These are phyloP conservation scores for Suhomyces terraborum DNA, from an alignment of 1,139 yeast species.

Conservation along the genomic window DNA sequence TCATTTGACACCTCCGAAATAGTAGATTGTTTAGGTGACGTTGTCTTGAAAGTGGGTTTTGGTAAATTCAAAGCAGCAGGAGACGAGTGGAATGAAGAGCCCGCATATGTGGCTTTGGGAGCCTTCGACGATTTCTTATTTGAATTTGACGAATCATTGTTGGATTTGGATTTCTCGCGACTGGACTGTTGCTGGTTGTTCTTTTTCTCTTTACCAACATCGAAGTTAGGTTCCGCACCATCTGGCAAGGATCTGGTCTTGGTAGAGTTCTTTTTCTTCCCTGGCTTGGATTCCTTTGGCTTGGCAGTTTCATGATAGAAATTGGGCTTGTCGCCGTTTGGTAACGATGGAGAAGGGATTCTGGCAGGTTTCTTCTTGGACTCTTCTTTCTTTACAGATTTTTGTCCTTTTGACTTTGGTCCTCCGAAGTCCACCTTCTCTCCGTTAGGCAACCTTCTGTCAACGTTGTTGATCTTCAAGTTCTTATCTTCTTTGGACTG, in stretches of 20 bases:
- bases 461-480: conserved; percentile 21
- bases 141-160: conserved; percentile 11
- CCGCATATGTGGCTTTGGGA: conserved; percentile 50
- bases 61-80: conserved; percentile 61
- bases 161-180: conserved; percentile 38
- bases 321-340: conserved; percentile 39
- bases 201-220: conserved; percentile 12
- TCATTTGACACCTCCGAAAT: conserved; percentile 7
- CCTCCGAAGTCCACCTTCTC: conserved; percentile 44
- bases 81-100: conserved; percentile 58
- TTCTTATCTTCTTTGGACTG: conserved; percentile 14
- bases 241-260: conserved; percentile 38
- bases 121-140: conserved; percentile 18
- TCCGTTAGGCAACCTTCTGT: conserved; percentile 45
- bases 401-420: conserved; percentile 12
- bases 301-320: conserved; percentile 22
- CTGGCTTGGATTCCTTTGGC: conserved; percentile 16
- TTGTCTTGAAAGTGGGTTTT: conserved; percentile 51
- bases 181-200: conserved; percentile 25
- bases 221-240: conserved; percentile 43
- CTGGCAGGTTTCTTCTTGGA: conserved; percentile 18
- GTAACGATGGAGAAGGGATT: conserved; percentile 23
- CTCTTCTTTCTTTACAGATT: conserved; percentile 17
- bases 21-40: conserved; percentile 27
- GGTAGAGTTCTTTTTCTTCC: conserved; percentile 4